These are phyloP conservation scores for Microcos paniculata DNA, from an alignment of 345 rosid genomes.

Conservation along the genomic window DNA sequence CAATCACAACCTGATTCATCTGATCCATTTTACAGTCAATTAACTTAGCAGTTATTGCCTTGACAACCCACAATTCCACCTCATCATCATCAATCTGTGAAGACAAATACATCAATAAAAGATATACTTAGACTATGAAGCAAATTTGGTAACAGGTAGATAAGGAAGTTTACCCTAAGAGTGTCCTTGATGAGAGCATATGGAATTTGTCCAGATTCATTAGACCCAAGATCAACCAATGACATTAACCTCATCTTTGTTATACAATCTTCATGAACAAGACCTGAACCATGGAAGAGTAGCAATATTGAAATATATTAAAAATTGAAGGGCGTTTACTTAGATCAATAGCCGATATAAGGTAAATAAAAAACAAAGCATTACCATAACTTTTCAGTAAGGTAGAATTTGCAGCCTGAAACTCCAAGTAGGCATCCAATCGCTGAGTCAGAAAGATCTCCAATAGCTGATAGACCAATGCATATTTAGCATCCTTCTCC, in stretches of 20 bases:
- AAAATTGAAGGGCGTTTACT: neutral
- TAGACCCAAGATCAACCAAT: constrained; percentile 69
- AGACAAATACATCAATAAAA: constrained; percentile 3
- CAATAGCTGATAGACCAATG: constrained; percentile 73
- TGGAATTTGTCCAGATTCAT: constrained; percentile 70
- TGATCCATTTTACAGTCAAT: constrained; percentile 88
- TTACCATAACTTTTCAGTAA: constrained; percentile 75
- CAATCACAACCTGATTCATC: constrained; percentile 78
- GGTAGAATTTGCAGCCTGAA: constrained; percentile 67
- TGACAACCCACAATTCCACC: constrained; percentile 85
- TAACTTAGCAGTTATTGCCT: constrained; percentile 79
- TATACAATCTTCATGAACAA: constrained; percentile 82
- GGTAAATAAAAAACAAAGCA: neutral
- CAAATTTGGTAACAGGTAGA: constrained; percentile 7
- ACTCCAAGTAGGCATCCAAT: constrained; percentile 75
- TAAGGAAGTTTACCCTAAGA: constrained; percentile 55
- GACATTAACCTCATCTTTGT: constrained; percentile 87
- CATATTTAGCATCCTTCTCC: constrained; percentile 76
- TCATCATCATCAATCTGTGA: constrained; percentile 77
- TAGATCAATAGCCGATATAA: neutral
- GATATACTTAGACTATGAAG: neutral
- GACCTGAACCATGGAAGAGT: constrained; percentile 45
- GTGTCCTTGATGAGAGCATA: constrained; percentile 62
- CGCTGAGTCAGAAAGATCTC: constrained; percentile 80
- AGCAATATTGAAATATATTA: neutral